Evolutionary conservation across 345 rosid genomes (phyloP), one percentile per base, ranked within the genome.

Genomic region (Dimocarpus longan): DNA sequence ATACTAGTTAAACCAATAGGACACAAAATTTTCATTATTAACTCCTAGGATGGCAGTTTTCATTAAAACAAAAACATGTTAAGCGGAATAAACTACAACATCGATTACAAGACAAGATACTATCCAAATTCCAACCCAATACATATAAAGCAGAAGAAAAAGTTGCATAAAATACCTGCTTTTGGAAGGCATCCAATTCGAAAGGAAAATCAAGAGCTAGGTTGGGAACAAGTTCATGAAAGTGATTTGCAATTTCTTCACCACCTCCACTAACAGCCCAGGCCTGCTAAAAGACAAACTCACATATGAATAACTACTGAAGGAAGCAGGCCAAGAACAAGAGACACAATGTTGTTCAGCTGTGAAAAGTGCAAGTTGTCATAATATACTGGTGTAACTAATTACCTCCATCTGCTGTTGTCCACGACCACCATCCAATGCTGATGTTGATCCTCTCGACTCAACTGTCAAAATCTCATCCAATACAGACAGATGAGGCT

Each of bases 161-260:
- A 66, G 44, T 60, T 57, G 76, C 50, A 71, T 69, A 32, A 28
- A 60, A 13, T 85, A 93, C 98, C 99, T 93, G 95, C 85, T 92
- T 93, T 80, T 95, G 99, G 86, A 95, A 95, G 79, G 81, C 83
- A 87, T 95, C 98, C 87, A 95, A 85, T 73, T 93, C 92, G 81
- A 93, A 95, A 74, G 99, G 96, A 85, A 92, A 95, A 81, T 90
- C 90, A 76, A 93, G 90, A 22, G 98, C 99, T 90, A 87, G 85
- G 81, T 95, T 97, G 74, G 99, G 97, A 84, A 95, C 93, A 73
- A 95, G 95, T 79, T 95, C 91, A 78, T 85, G 13, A 82, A 95
- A 93, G 80, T 74, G 88, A 77, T 91, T 89, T 6, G 92, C 92
- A 84, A 95, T 95, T 86, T 85, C 86, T 85, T 89, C 92, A 85